A percentile compares a stretch with the other conserved stretches of the same genome.
phyloP scores from a whole-genome alignment of 371 early-diverging fungal species.

The Mortierella sp. region DNA sequence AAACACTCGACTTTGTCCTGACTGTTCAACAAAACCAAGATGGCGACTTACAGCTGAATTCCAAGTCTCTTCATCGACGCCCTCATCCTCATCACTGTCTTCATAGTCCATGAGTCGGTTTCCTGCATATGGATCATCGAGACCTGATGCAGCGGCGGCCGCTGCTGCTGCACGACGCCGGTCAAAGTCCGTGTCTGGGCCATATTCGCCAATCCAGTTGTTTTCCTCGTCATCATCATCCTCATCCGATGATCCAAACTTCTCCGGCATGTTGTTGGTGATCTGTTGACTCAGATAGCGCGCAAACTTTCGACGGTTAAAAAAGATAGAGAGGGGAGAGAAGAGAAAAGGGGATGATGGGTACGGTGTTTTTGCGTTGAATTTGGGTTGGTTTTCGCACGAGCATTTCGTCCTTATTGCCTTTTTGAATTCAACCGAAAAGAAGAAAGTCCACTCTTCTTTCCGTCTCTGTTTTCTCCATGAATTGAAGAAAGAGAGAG shows the following conservation, averaged over 20 bases:
- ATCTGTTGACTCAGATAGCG: constrained; percentile 73
- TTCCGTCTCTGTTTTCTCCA: too few species aligned
- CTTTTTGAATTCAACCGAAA: background rate
- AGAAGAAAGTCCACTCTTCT: background rate
- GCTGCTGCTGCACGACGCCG: constrained; percentile 27
- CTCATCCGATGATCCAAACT: constrained; percentile 62
- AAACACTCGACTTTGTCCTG: too few species aligned
- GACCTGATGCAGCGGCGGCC: constrained; percentile 7
- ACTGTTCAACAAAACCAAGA: background rate
- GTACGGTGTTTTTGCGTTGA: too few species aligned
- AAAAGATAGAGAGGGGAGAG: background rate
- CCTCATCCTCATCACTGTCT: constrained; percentile 48
- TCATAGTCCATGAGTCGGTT: constrained; percentile 34
- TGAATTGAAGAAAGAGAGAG: too few species aligned
- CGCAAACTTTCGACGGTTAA: constrained; percentile 61
- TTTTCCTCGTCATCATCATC: constrained; percentile 66
- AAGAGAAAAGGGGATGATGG: background rate
- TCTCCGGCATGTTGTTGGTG: constrained; percentile 66
- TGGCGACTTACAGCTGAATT: constrained; percentile 18
- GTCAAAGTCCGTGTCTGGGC: constrained; percentile 25
- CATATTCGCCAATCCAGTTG: constrained; percentile 40
- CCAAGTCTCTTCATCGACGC: constrained; percentile 43
- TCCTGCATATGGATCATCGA: constrained; percentile 37
- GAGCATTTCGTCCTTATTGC: background rate
- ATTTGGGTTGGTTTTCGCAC: too few species aligned